phyloP scores from a whole-genome alignment of 768 basidiomycete species.

The Antrodiella citrinella region DNA sequence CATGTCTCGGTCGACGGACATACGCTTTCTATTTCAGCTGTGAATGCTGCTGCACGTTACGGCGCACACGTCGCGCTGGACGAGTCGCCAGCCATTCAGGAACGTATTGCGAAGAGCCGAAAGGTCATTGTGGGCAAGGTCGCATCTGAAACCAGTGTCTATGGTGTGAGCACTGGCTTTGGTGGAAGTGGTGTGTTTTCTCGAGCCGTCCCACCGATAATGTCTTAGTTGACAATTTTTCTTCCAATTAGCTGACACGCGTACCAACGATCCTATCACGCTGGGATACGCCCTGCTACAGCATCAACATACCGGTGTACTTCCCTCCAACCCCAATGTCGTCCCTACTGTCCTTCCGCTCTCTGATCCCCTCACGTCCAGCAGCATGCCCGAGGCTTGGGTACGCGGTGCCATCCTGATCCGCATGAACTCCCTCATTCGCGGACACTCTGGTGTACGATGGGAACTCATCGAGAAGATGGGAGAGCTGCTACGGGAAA shows the following conservation, averaged over 20 bases:
- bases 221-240: conserved; percentile 3
- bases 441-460: conserved; percentile 82
- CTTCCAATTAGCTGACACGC: conserved; percentile 57
- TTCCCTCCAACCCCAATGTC: conserved; percentile 47
- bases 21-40: conserved; percentile 64
- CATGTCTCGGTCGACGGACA: conserved; percentile 62
- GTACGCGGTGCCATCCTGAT: conserved; percentile 82
- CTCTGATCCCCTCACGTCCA: conserved; percentile 55
- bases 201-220: conserved; percentile 10
- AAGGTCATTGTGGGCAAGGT: conserved; percentile 61
- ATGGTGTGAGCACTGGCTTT: conserved; percentile 83
- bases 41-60: conserved; percentile 70
- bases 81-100: conserved; percentile 36
- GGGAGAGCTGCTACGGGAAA: conserved; percentile 58
- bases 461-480: conserved; percentile 77
- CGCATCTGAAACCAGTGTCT: conserved; percentile 58
- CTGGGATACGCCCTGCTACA: conserved; percentile 82
- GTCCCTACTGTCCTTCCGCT: conserved; percentile 54
- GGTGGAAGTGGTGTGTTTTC: conserved; percentile 59
- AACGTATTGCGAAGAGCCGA: conserved; percentile 55
- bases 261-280: conserved; percentile 63
- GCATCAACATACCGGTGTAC: conserved; percentile 71
- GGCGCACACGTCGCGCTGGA: conserved; percentile 43
- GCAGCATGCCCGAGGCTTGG: conserved; percentile 81
- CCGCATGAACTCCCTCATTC: conserved; percentile 83